Percentiles rank a stretch among this genome's conserved stretches.
These are phyloP conservation scores for Populus pruinosa DNA, from an alignment of 345 rosid species.

Conservation along the genomic window DNA sequence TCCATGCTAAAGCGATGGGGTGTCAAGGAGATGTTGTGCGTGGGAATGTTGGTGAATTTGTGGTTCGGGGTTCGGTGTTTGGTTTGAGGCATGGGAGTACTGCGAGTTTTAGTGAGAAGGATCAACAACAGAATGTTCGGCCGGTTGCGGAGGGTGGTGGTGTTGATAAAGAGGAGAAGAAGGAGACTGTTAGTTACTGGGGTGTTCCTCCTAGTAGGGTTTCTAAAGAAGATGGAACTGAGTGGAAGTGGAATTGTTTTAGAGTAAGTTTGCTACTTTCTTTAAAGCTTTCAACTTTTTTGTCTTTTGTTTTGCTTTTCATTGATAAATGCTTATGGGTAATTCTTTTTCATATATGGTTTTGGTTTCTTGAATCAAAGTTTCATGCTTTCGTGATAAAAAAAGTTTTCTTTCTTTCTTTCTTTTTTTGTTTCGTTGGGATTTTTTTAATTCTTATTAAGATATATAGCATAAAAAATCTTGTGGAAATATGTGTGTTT, in stretches of 20 bases:
- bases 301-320: neutral
- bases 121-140: neutral
- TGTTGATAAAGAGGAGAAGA: neutral
- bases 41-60: neutral
- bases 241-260: constrained; percentile 88
- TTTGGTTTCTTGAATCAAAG: neutral
- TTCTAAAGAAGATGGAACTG: constrained; percentile 52
- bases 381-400: no score
- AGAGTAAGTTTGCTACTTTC: constrained; percentile 33
- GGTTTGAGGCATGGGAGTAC: neutral
- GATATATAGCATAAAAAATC: neutral
- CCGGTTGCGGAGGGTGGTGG: neutral
- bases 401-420: no score
- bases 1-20: neutral
- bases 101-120: neutral
- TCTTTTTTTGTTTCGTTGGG: neutral
- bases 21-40: neutral
- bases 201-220: constrained; percentile 61
- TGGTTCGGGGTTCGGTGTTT: neutral
- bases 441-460: neutral
- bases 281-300: neutral
- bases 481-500: neutral
- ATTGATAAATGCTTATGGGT: neutral
- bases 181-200: constrained; percentile 55
- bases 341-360: neutral